Conservation (phyloP, 371 early-diverging fungal genomes). For the Mortierella polycephala region DNA sequence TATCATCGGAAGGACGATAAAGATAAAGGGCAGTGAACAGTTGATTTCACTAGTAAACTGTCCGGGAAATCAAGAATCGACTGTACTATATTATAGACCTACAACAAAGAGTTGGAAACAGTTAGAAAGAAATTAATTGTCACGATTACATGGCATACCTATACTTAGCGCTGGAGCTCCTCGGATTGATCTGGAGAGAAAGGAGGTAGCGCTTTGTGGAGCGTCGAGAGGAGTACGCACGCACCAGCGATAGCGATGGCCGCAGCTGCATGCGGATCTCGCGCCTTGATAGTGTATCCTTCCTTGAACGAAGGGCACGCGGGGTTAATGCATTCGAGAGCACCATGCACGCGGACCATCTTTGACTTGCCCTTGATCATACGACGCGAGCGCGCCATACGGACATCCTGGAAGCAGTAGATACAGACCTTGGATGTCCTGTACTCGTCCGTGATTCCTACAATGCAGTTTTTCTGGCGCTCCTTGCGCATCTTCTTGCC, state of each 20-base stretch:
- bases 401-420: background rate
- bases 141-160: no score
- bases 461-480: background rate
- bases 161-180: no score
- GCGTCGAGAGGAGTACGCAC: background rate
- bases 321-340: slow-evolving; percentile 12
- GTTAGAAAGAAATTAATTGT: no score
- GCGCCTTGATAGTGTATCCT: slow-evolving; percentile 4
- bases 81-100: no score
- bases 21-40: no score
- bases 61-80: no score
- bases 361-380: slow-evolving; percentile 5
- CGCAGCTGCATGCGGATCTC: slow-evolving; percentile 9
- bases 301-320: slow-evolving; percentile 1
- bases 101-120: no score
- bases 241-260: slow-evolving; percentile 8
- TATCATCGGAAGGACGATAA: no score
- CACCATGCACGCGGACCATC: slow-evolving; percentile 5
- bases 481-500: slow-evolving; percentile 13
- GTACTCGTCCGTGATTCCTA: slow-evolving; percentile 15
- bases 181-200: no score
- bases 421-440: slow-evolving; percentile 10
- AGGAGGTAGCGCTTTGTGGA: no score
- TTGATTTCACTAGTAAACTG: no score
- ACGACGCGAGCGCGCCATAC: background rate